Base-by-base conservation (phyloP, 192 early-diverging fungal genomes). In the Coemansia sp. region DNA sequence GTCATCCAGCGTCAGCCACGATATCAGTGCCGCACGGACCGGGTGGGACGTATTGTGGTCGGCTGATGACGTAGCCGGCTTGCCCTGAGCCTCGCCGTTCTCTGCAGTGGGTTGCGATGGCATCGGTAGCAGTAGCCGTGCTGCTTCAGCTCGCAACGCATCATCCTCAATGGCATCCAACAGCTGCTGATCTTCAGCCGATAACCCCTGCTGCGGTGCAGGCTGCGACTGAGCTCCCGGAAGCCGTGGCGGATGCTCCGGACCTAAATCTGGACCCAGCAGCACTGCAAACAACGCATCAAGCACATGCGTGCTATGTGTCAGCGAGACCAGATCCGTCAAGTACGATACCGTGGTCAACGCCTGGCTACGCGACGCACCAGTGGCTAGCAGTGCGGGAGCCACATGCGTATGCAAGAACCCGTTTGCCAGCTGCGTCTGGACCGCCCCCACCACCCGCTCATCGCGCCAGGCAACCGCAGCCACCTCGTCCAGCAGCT, bases 1-100 rank as follows among this genome's bases (percentile, higher is more conserved):
- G 56, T 69, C 62, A 15, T 75, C 66, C 3, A 76, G 21, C 15
- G 78, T 45, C 58, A 75, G 62, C 62, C 82, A 72, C 16, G 72
- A 48, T 4, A 80, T 80, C 26, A 73, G 40, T 38, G 60, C 53
- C 11, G 60, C 40, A 3, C 67, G 58, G 31, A 44, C 23, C 47
- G 58, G 16, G 36, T 39, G 11, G 23, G 23, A 26, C 4, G 23
- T 4, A 26, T 26, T 26, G 40, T 31, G 5, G 31, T 26, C 40
- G 6, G 38, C 10, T 21, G 47, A 10, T 26, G 23, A 26, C 23
- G 23, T 26, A 26, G 23, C 23, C 4, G 23, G 2, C 1, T 26
- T 26, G 23, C 23, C 23, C 4, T 26, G 23, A 26, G 23, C 4
- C 11, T 36, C 26, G 1, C 36, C 46, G 11, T 40, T 21, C 18